Evolutionary conservation across 2,329 filamentous ascomycete genomes (phyloP), one percentile per base, ranked within the genome.

Genomic region (Xylaria sp.): DNA sequence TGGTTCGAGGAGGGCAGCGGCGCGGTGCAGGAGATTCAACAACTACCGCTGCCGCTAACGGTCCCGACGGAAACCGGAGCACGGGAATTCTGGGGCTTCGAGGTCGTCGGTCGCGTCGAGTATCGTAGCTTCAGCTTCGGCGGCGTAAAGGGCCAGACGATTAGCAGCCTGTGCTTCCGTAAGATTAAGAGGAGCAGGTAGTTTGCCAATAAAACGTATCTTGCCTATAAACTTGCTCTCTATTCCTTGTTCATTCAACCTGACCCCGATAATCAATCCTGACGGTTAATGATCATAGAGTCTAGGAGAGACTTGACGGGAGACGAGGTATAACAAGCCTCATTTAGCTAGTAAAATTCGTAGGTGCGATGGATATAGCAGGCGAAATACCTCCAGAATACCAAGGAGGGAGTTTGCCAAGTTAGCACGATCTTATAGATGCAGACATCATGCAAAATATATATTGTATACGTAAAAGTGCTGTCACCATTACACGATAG

Each of bases 121-220:
- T 98, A 98, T 80, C 92, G 89, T 25, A 91, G 89, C 60, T 98
- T 97, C 80, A 91, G 89, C 65, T 99, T 97, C 82, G 95, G 94
- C 0, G 95, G 95, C 6, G 88, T 89, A 78, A 92, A 93, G 77
- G 95, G 95, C 1, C 93, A 96, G 83, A 93, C 92, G 2, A 93
- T 98, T 46, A 95, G 91, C 76, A 97, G 92, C 66, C 79, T 97
- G 62, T 95, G 93, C 77, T 97, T 97, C 78, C 85, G 84, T 70
- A 90, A 79, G 68, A 67, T 76, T 6, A 83, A 76, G 66, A 72
- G 70, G 53, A 50, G 32, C n/a, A 59, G 28, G 13, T 52, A 18
- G 12, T 34, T 53, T 5, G 59, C 20, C 25, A 20, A 25, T 25
- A 34, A 39, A 6, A 10, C 12, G 8, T 13, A 52, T 5, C 41